Percentiles rank a stretch among this genome's conserved stretches.
Evolutionary conservation across 2,329 filamentous ascomycete genomes (phyloP).

Genomic region (Nemania sp.): DNA sequence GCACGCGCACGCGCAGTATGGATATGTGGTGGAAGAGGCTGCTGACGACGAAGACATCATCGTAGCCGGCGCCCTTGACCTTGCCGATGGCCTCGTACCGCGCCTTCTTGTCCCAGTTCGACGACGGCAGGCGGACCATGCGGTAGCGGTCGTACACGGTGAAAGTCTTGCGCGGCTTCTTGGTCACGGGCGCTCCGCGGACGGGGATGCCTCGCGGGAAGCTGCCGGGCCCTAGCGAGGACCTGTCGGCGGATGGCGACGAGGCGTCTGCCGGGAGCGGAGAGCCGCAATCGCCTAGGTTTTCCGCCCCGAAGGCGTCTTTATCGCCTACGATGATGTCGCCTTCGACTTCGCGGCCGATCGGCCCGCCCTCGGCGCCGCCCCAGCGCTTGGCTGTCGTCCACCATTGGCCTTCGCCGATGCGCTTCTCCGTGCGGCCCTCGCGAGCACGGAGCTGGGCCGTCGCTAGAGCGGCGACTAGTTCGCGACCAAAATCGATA

Average conservation of each 20-base stretch:
- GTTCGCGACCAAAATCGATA: slow-evolving; percentile 63
- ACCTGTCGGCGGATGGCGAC: background rate
- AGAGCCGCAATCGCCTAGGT: background rate
- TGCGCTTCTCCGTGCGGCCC: slow-evolving; percentile 57
- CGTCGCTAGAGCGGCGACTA: slow-evolving; percentile 62
- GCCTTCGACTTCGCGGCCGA: slow-evolving; percentile 62
- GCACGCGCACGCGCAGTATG: slow-evolving; percentile 62
- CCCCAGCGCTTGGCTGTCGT: slow-evolving; percentile 63
- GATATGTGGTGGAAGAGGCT: slow-evolving; percentile 65
- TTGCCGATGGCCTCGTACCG: slow-evolving; percentile 62
- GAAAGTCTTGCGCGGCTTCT: slow-evolving; percentile 58
- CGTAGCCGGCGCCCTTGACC: slow-evolving; percentile 50
- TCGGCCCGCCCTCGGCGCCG: slow-evolving; percentile 63
- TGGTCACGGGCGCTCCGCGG: slow-evolving; percentile 41
- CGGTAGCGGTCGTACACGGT: slow-evolving; percentile 66
- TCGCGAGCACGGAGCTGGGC: slow-evolving; percentile 66
- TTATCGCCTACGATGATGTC: slow-evolving; percentile 51
- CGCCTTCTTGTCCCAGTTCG: slow-evolving; percentile 64
- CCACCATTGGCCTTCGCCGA: slow-evolving; percentile 66
- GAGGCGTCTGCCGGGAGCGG: background rate
- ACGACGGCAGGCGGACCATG: slow-evolving; percentile 60
- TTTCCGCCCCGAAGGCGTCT: slow-evolving; percentile 35
- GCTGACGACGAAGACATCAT: slow-evolving; percentile 66
- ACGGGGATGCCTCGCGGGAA: slow-evolving; percentile 27
- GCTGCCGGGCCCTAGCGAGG: background rate